Conservation (phyloP, 257 asterid genomes). For the Solanum medicagineum region DNA sequence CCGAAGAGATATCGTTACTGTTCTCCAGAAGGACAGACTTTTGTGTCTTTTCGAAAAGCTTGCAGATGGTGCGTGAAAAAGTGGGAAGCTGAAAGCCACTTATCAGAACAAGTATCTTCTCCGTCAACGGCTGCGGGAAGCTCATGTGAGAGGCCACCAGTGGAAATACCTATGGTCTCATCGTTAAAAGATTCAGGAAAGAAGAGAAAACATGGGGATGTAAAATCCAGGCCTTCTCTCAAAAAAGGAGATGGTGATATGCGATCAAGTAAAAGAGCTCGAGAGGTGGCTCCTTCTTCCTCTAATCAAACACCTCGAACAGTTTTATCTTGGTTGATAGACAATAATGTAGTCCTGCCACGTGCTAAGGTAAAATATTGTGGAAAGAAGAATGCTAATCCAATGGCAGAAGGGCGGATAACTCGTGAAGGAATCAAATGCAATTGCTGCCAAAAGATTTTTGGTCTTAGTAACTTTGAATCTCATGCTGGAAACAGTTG, state of each 20-base stretch:
- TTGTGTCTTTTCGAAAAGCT: constrained; percentile 40
- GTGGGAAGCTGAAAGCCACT: constrained; percentile 6
- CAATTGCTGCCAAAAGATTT: constrained; percentile 47
- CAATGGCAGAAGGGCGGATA: constrained; percentile 51
- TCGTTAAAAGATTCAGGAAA: constrained; percentile 16
- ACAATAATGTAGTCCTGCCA: constrained; percentile 51
- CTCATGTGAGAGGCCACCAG: constrained; percentile 2
- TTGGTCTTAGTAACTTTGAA: constrained; percentile 49
- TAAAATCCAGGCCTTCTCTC: constrained; percentile 1
- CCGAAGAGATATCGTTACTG: constrained; percentile 14
- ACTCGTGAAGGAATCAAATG: constrained; percentile 87
- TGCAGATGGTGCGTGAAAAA: constrained; percentile 28
- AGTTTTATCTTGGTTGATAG: constrained; percentile 70
- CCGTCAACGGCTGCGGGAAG: constrained; percentile 2
- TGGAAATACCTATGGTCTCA: background rate
- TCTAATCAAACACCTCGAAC: constrained; percentile 46
- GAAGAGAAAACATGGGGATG: constrained; percentile 13
- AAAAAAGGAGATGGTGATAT: constrained; percentile 15
- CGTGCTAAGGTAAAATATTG: constrained; percentile 55
- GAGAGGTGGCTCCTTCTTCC: constrained; percentile 31
- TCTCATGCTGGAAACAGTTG: constrained; percentile 60
- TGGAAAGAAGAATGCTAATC: constrained; percentile 13
- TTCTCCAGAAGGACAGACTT: constrained; percentile 38
- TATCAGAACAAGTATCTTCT: constrained; percentile 10
- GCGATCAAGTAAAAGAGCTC: constrained; percentile 42